Base-by-base conservation (phyloP, 257 asterid species). In the Solanum chiquidenum region DNA sequence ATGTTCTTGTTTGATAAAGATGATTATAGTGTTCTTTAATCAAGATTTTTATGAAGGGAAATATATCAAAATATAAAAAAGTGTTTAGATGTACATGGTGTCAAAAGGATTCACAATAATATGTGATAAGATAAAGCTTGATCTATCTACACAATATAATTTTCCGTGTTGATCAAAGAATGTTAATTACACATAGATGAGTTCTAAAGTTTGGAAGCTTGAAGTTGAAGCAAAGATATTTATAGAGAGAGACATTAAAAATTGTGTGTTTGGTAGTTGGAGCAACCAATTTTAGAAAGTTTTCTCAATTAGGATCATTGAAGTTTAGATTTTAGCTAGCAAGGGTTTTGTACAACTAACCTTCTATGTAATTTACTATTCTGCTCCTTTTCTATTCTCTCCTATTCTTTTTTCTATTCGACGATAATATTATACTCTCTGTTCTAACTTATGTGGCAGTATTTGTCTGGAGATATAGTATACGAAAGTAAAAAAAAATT, bases 301-400 rank as follows among this genome's bases (percentile, higher is more conserved):
- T 87, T 85, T 25, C 88, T 89, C 91, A 69, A 82, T 38, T 14
- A 34, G 25, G 58, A 91, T 92, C 82, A 93, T 89, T 88, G 64
- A 27, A 16, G 64, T 27, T 27, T 89, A 90, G 93, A 90, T n/a
- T 9, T 12, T 68, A 68, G 72, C 86, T 37, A 58, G n/a, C n/a
- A 88, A 88, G 88, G 88, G 90, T 86, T 90, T 84, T 60, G 35
- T 77, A 62, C 77, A 86, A 52, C 80, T 31, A 77, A 89, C 52
- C 84, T 66, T 84, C 76, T 2, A 69, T 29, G 60, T 33, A 46
- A 83, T 25, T 6, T 46, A 27, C 83, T 16, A 29, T 62, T 58
- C 4, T 58, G 20, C 76, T 12, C 25, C 27, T 69, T 60, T 3
- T 73, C 33, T 31, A 10, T 66, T 3, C 35, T 66, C 9, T 12